phyloP scores from a whole-genome alignment of 2,329 filamentous ascomycete genomes.

The Diaporthe capsici region DNA sequence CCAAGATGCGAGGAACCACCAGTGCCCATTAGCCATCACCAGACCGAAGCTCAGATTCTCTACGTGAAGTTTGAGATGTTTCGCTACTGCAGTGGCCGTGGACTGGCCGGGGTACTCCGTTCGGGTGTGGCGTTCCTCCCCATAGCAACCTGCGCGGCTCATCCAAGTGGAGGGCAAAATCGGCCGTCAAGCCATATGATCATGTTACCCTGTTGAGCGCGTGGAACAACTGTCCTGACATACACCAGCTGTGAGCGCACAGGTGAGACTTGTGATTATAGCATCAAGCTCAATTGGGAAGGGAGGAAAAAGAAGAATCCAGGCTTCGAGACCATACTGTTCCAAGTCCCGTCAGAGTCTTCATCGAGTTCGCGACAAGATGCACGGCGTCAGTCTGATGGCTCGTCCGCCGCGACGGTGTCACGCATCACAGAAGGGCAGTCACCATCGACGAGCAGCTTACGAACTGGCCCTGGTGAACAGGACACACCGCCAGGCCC shows the following conservation, averaged over 20 bases:
- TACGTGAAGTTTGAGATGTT: background rate
- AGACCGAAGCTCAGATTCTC: background rate
- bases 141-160: background rate
- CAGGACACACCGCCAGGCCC: conserved; percentile 14
- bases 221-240: conserved; percentile 18
- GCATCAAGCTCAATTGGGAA: conserved; percentile 85
- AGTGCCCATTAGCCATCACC: background rate
- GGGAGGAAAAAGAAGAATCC: conserved; percentile 75
- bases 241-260: conserved; percentile 72
- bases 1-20: background rate
- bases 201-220: background rate
- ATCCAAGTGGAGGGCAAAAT: conserved; percentile 33
- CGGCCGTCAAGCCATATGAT: background rate
- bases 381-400: conserved; percentile 42
- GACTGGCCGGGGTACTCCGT: background rate
- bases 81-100: background rate
- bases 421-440: conserved; percentile 27
- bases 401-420: conserved; percentile 46
- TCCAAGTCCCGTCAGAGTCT: conserved; percentile 45
- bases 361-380: conserved; percentile 37
- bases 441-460: conserved; percentile 29
- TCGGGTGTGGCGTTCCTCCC: background rate
- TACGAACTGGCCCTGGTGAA: background rate
- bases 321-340: conserved; percentile 52
- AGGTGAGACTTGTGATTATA: conserved; percentile 84